Percentiles rank a stretch among this genome's conserved stretches.
phyloP scores from a whole-genome alignment of 2,329 filamentous ascomycete genomes.

The Pseudocercospora pini-densiflorae region DNA sequence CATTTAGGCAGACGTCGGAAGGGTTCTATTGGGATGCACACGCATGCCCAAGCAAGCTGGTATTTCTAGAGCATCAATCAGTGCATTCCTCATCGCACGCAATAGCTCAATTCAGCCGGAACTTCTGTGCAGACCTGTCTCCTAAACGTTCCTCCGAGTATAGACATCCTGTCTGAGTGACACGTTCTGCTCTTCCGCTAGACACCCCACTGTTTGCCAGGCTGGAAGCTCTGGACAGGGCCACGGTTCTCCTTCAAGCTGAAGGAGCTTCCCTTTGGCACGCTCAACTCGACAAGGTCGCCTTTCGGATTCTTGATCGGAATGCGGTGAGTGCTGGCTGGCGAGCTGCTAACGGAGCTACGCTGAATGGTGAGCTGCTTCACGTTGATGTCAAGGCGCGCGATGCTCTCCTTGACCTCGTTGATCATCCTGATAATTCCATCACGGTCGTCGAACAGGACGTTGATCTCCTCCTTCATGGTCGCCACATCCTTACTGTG shows the following conservation, averaged over 20 bases:
- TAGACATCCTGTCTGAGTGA: neutral
- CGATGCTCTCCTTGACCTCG: constrained; percentile 21
- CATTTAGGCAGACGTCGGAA: neutral
- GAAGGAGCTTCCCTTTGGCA: constrained; percentile 31
- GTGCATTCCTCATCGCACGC: neutral
- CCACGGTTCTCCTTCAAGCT: constrained; percentile 14
- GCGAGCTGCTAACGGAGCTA: constrained; percentile 2
- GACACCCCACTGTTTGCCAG: constrained; percentile 23
- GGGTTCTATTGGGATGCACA: neutral
- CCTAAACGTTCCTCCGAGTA: neutral
- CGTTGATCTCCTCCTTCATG: constrained; percentile 27
- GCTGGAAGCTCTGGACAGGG: constrained; percentile 20
- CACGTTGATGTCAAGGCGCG: constrained; percentile 25
- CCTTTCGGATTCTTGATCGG: constrained; percentile 26
- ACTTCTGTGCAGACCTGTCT: neutral
- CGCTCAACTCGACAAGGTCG: constrained; percentile 26
- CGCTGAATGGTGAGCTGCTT: constrained; percentile 29
- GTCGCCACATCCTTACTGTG: neutral
- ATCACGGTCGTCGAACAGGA: constrained; percentile 32
- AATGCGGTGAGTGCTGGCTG: constrained; percentile 25
- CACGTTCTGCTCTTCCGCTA: constrained; percentile 5
- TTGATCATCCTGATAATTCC: constrained; percentile 24
- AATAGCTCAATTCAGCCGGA: neutral
- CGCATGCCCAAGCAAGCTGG: neutral
- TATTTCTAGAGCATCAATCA: neutral